Percentiles rank a stretch among this genome's conserved stretches.
Evolutionary conservation across 441 rosid species (phyloP).

Genomic region (Eruca vesicaria): DNA sequence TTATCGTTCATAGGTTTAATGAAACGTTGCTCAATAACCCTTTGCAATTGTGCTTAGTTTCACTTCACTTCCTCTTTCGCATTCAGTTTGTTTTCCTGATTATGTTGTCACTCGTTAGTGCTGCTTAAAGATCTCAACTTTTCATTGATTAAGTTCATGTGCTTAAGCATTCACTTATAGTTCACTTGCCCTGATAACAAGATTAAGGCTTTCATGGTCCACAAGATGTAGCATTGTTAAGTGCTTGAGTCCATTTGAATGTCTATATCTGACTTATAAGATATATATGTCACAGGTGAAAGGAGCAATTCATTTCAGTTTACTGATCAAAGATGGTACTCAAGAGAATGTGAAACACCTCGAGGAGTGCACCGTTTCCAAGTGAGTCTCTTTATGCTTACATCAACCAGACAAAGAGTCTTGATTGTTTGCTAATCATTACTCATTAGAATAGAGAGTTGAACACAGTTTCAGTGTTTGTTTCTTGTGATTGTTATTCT

Average conservation of each 20-base stretch:
- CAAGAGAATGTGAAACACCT: slow-evolving; percentile 30
- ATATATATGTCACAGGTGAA: not conserved
- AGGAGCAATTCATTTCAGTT: no score
- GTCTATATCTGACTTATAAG: not conserved
- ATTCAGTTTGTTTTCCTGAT: not conserved
- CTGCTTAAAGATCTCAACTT: not conserved
- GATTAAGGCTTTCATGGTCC: not conserved
- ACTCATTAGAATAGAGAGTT: not conserved
- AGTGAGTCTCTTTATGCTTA: slow-evolving; percentile 3
- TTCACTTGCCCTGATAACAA: not conserved
- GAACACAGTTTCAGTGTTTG: not conserved
- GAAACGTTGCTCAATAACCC: no score
- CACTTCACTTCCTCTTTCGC: no score
- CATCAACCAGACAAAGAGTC: not conserved
- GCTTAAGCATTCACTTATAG: no score
- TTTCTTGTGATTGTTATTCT: not conserved
- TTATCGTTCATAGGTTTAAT: no score
- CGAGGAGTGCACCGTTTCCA: slow-evolving; percentile 35
- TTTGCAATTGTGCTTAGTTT: no score
- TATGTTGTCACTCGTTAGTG: not conserved
- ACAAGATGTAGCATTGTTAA: not conserved
- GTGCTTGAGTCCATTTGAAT: not conserved
- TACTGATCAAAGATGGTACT: slow-evolving; percentile 11
- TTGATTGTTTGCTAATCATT: not conserved
- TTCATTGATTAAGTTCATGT: not conserved